Conservation (phyloP, 164 flowering plant species). For the Santalum album region DNA sequence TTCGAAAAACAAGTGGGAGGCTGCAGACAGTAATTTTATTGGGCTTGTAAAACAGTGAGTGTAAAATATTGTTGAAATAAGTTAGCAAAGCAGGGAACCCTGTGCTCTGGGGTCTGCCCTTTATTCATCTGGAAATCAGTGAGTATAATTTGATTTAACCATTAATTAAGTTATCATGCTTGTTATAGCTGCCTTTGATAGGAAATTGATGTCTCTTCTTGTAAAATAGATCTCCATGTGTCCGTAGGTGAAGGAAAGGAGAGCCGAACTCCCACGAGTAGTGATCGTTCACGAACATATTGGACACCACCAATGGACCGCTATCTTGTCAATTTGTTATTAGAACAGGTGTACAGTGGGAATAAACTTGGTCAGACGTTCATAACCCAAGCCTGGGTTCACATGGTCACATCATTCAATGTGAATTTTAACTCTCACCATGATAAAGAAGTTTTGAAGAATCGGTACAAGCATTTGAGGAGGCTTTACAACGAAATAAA, state of each 20-base stretch:
- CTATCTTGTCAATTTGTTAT: constrained; percentile 34
- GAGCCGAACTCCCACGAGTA: constrained; percentile 5
- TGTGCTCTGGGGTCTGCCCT: no score
- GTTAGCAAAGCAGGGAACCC: no score
- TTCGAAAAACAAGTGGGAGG: no score
- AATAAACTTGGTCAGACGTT: constrained; percentile 45
- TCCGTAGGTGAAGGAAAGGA: constrained; percentile 23
- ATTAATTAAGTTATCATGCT: no score
- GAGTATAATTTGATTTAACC: no score
- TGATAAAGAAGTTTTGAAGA: constrained; percentile 45
- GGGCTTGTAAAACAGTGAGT: no score
- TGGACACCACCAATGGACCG: constrained; percentile 63
- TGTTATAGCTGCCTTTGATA: no score
- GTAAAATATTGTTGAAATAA: no score
- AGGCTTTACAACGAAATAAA: constrained; percentile 35
- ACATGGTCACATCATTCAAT: constrained; percentile 36
- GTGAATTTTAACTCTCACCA: constrained; percentile 27
- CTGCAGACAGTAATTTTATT: no score
- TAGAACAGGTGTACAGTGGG: constrained; percentile 41
- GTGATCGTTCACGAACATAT: constrained; percentile 40
- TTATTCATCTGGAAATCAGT: no score
- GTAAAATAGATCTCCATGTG: background rate
- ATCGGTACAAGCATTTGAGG: constrained; percentile 42
- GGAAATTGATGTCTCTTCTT: no score
- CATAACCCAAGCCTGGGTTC: constrained; percentile 38